A percentile compares a stretch with the other conserved stretches of the same genome.
Evolutionary conservation across 192 early-diverging fungal genomes (phyloP).

Genomic region (Funneliformis geosporum): DNA sequence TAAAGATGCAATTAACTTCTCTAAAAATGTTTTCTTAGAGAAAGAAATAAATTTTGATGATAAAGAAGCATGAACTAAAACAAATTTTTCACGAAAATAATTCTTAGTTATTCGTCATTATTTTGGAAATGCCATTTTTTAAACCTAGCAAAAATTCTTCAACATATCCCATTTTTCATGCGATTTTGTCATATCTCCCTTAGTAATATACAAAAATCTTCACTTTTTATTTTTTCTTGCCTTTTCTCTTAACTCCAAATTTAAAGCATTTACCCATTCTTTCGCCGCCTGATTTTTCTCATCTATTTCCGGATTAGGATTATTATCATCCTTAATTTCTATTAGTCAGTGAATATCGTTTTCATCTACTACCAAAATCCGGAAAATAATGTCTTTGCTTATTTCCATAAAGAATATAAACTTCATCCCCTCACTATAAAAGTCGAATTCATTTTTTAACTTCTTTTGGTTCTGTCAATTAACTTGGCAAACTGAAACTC

Average conservation of each 20-base stretch:
- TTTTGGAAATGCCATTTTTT: background rate
- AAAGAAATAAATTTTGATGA: too few relatives aligned
- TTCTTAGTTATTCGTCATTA: too few relatives aligned
- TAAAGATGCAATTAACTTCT: too few relatives aligned
- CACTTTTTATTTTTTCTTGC: conserved; percentile 24
- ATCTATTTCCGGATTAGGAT: conserved; percentile 7
- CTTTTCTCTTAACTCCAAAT: conserved; percentile 18
- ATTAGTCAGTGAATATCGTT: conserved; percentile 18
- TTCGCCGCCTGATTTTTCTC: conserved; percentile 14
- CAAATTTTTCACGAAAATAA: too few relatives aligned
- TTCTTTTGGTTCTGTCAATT: conserved; percentile 9
- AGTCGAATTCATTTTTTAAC: conserved; percentile 19
- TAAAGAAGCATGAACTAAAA: too few relatives aligned
- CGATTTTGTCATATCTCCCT: conserved; percentile 27
- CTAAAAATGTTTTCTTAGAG: too few relatives aligned
- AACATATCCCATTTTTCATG: conserved; percentile 28
- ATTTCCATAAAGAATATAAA: conserved; percentile 17
- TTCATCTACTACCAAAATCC: conserved; percentile 16
- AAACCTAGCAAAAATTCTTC: conserved; percentile 8
- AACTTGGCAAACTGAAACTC: background rate
- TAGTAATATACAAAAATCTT: conserved; percentile 30
- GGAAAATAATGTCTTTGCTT: conserved; percentile 20
- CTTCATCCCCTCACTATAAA: conserved; percentile 15
- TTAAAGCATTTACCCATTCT: conserved; percentile 17
- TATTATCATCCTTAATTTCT: conserved; percentile 20